Conservation (phyloP, 148 eudicot species). For the Euryodendron excelsum region DNA sequence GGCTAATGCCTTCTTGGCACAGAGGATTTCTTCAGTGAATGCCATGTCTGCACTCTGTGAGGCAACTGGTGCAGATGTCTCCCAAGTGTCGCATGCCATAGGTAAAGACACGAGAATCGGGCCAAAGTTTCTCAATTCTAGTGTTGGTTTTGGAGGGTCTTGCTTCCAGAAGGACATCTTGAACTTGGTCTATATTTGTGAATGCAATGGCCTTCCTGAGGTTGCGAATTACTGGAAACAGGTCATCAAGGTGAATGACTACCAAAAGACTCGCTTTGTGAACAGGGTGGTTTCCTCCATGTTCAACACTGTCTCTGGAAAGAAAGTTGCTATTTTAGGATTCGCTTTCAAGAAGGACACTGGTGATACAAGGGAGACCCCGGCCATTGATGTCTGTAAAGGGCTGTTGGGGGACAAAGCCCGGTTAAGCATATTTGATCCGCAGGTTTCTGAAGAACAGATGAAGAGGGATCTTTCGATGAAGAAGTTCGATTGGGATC, state of each 20-base stretch:
- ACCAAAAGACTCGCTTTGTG: constrained; percentile 63
- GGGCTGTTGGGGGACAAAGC: constrained; percentile 64
- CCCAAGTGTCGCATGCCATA: constrained; percentile 58
- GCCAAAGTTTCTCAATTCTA: constrained; percentile 57
- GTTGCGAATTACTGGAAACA: no score
- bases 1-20: constrained; percentile 77
- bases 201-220: no score
- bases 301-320: constrained; percentile 64
- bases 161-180: no score
- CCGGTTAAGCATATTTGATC: constrained; percentile 50
- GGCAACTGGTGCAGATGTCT: constrained; percentile 70
- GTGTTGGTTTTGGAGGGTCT: constrained; percentile 78
- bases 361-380: constrained; percentile 70
- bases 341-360: no score
- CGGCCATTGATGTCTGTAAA: constrained; percentile 65
- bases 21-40: no score
- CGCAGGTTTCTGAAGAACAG: constrained; percentile 60
- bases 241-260: no score
- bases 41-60: no score
- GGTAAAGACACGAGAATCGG: constrained; percentile 82
- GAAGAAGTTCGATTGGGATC: constrained; percentile 62
- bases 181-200: no score
- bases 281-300: constrained; percentile 64
- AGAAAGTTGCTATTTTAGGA: constrained; percentile 61
- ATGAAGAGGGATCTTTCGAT: constrained; percentile 52